phyloP scores from a whole-genome alignment of 2,329 filamentous ascomycete genomes.

The Calonectria pseudoreteaudii region DNA sequence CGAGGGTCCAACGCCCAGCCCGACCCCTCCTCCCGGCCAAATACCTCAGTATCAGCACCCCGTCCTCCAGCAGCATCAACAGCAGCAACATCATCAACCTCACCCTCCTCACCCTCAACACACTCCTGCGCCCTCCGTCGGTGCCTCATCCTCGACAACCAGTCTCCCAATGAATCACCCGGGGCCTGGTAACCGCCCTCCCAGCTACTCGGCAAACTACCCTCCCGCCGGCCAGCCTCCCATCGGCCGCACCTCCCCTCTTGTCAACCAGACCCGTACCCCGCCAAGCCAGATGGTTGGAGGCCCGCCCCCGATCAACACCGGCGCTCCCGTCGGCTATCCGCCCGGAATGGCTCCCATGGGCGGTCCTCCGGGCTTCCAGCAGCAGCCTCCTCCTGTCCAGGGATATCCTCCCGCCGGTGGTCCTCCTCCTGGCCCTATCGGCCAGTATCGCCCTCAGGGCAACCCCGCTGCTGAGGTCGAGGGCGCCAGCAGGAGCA shows the following conservation, averaged over 20 bases:
- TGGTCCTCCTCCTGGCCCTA: slow-evolving; percentile 54
- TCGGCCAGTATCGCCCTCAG: slow-evolving; percentile 56
- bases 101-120: slow-evolving; percentile 34
- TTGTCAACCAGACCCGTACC: slow-evolving; percentile 63
- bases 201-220: slow-evolving; percentile 72
- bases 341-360: slow-evolving; percentile 64
- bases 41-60: slow-evolving; percentile 61
- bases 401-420: slow-evolving; percentile 57
- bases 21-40: slow-evolving; percentile 58
- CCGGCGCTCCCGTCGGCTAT: slow-evolving; percentile 70
- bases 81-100: slow-evolving; percentile 51
- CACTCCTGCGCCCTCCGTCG: slow-evolving; percentile 48
- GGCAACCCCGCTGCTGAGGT: slow-evolving; percentile 75
- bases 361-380: slow-evolving; percentile 53
- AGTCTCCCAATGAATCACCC: slow-evolving; percentile 72
- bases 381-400: slow-evolving; percentile 47
- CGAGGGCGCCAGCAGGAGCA: slow-evolving; percentile 88
- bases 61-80: too few relatives aligned
- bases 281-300: slow-evolving; percentile 72
- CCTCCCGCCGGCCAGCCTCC: slow-evolving; percentile 58
- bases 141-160: slow-evolving; percentile 58
- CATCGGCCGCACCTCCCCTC: slow-evolving; percentile 66
- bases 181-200: slow-evolving; percentile 69
- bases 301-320: slow-evolving; percentile 76
- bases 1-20: slow-evolving; percentile 52